Base-by-base conservation (phyloP, 116 monocot species). In the Iris pallida region DNA sequence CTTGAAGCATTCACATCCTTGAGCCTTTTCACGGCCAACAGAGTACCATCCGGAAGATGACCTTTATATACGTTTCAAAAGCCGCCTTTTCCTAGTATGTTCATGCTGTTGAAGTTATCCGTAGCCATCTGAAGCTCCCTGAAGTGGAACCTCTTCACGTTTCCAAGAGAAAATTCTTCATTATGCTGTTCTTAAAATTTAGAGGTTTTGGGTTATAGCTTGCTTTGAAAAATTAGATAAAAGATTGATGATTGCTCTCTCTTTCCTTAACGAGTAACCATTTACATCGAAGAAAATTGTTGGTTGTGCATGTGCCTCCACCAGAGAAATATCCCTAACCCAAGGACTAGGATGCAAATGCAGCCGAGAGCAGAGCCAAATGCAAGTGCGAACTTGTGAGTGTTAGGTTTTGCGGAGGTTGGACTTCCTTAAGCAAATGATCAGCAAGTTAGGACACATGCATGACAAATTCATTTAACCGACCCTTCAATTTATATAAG, bases 1-100 rank as follows among this genome's bases (percentile, higher is more conserved):
- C 89, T 80, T 0, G 83, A 80, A 17, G 85, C 83, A 78, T 85
- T 85, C 8, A 80, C 82, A 76, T 89, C 89, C 64, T 82, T 89
- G 16, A 89, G 85, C 63, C 85, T 82, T 73, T 89, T 89, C 13
- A 89, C 85, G 0, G 89, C 89, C 2, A 89, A 82, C 10, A 89
- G 40, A 11, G 77, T 80, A 42, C 83, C 83, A 47, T 89, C 89
- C 6, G 53, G 73, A 4, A 89, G 82, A 61, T 64, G 80, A 15
- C 89, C 89, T 62, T 78, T 82, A 66, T 89, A 89, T 51, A 89
- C 89, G 65, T 78, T 83, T 47, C 89, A 85, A 70, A 85, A 89
- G 2, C 89, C 89, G n/a, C 89, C 89, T 66, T 80, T 85, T 8
- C 89, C 89, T 7, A 89, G 42, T 53, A 89, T 80, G 77, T 89